Evolutionary conservation across 352 stramenopile species (phyloP), one percentile per base, ranked within the genome.

Genomic region (Phytophthora agathidicida): DNA sequence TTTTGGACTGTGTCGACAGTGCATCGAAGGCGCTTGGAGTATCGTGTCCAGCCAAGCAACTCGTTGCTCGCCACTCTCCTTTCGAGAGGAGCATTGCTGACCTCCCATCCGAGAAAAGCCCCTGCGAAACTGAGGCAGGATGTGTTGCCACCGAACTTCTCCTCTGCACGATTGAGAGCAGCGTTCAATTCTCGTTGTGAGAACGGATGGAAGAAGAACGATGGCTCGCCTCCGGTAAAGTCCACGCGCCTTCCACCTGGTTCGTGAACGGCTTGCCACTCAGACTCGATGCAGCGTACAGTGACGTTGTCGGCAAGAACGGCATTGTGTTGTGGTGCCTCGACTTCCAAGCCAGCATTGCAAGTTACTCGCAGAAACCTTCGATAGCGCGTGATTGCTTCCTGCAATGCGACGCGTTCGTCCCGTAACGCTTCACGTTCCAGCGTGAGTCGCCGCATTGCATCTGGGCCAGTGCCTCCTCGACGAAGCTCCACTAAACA

Each of bases 61-160:
- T 5, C 17, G 2, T 56, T 3, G 39, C 10, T n/a, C 3, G 16
- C 27, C 16, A 3, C 14, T 14, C 11, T 22, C 32, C 10, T 22
- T 38, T 19, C 22, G 5, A 39, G 16, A 11, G 47, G n/a, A 14
- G 8, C 24, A 28, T 56, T 33, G 38, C 61, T 42, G 14, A 69
- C 42, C n/a, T 55, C 32, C 64, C 58, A 46, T 11, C 38, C 38
- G 10, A 46, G 38, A 16, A 46, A 46, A 11, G 32, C 33, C 23
- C 38, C 38, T 28, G 38, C 38, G 3, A 31, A 22, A 3, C 4
- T 31, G 5, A 46, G 9, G n/a, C 10, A n/a, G 16, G 38, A 31
- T 5, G 22, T 13, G 13, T 46, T 23, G 5, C 2, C 38, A 17
- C 5, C 6, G 14, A 28, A 30, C 10, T 30, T 33, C 4, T 31